Evolutionary conservation across 441 rosid species (phyloP).

Genomic region (Pelargonium australe): DNA sequence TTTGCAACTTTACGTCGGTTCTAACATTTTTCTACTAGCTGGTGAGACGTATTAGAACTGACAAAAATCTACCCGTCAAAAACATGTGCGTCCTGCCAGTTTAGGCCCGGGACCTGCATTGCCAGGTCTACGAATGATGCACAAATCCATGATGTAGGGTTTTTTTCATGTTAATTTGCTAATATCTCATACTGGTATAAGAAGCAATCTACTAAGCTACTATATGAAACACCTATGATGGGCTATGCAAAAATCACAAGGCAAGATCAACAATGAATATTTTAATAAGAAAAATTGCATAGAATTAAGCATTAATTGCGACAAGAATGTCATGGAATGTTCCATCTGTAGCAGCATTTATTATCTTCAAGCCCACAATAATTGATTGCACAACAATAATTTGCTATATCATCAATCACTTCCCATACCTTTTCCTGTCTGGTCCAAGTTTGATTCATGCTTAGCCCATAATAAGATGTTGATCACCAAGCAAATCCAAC

Average conservation of each 20-base stretch:
- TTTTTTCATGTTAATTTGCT: constrained; percentile 5
- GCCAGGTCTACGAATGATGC: neutral
- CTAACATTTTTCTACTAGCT: no score
- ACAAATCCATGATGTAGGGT: constrained; percentile 8
- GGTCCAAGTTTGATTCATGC: no score
- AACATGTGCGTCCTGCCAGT: no score
- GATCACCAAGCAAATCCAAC: no score
- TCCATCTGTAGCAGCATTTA: neutral
- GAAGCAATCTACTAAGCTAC: constrained; percentile 14
- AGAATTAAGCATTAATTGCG: neutral
- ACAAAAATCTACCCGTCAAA: no score
- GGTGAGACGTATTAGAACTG: no score
- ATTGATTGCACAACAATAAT: neutral
- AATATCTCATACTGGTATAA: constrained; percentile 16
- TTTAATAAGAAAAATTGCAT: neutral
- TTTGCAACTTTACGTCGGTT: no score
- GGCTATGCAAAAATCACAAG: constrained; percentile 4
- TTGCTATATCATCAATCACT: neutral
- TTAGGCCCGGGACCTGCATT: no score
- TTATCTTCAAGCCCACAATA: neutral
- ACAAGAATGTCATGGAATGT: constrained; percentile 6
- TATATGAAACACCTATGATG: constrained; percentile 10
- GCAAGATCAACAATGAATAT: neutral
- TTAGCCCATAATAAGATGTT: no score
- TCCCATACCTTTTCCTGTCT: neutral